phyloP scores from a whole-genome alignment of 2,329 filamentous ascomycete genomes.

The Elsinoe necatrix region DNA sequence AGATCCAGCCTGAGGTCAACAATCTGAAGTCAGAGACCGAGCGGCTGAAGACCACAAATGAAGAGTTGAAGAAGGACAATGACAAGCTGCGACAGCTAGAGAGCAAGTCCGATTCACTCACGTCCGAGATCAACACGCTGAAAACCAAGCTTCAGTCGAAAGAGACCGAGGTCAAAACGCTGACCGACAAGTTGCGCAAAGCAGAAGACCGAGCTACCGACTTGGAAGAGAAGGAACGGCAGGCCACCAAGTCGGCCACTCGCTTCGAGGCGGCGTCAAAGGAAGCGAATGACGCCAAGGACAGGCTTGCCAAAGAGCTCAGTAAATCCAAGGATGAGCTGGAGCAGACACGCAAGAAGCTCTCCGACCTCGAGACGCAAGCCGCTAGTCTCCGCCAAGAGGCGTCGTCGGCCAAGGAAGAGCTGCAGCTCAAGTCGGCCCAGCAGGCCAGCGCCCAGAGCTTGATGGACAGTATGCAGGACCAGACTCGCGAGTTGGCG shows the following conservation, averaged over 20 bases:
- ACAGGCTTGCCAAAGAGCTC: conserved; percentile 64
- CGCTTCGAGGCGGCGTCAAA: conserved; percentile 70
- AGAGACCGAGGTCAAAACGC: conserved; percentile 64
- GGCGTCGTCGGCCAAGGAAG: conserved; percentile 60
- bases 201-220: conserved; percentile 64
- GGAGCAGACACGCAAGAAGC: conserved; percentile 43
- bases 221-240: conserved; percentile 69
- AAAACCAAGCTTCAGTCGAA: conserved; percentile 65
- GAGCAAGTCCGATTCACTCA: conserved; percentile 71
- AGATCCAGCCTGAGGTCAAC: conserved; percentile 77
- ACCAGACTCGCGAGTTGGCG: conserved; percentile 79
- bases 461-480: conserved; percentile 82
- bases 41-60: conserved; percentile 63
- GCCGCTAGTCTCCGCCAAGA: conserved; percentile 60
- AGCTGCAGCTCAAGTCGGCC: conserved; percentile 72
- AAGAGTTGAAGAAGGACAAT: conserved; percentile 58
- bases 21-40: conserved; percentile 68
- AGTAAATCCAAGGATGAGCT: conserved; percentile 65
- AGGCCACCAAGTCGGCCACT: conserved; percentile 67
- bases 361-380: conserved; percentile 69
- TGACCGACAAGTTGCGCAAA: conserved; percentile 69
- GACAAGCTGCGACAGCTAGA: conserved; percentile 68
- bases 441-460: conserved; percentile 81
- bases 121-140: conserved; percentile 60
- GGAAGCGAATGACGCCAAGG: conserved; percentile 63